phyloP scores from a whole-genome alignment of 345 rosid genomes.

The Boechera retrofracta region DNA sequence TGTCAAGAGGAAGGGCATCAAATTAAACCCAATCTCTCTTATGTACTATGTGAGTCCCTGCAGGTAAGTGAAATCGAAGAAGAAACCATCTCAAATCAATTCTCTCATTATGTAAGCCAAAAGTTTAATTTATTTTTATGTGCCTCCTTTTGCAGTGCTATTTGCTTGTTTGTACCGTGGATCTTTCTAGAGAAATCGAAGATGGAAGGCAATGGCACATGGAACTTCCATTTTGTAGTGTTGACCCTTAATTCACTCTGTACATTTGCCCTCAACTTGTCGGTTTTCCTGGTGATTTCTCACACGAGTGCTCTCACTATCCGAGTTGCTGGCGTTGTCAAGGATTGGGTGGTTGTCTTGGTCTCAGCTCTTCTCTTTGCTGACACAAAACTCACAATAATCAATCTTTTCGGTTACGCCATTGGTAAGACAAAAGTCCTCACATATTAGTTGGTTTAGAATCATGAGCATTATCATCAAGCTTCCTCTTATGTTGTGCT shows the following conservation, averaged over 20 bases:
- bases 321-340: conserved; percentile 98
- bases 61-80: conserved; percentile 59
- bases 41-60: conserved; percentile 99
- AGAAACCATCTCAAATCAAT: conserved; percentile 20
- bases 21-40: conserved; percentile 83
- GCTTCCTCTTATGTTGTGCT: conserved; percentile 1
- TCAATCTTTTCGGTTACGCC: conserved; percentile 87
- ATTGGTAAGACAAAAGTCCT: conserved; percentile 60
- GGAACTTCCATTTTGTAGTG: conserved; percentile 73
- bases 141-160: conserved; percentile 63
- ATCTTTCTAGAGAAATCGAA: conserved; percentile 89
- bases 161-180: conserved; percentile 93
- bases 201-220: conserved; percentile 78
- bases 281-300: conserved; percentile 94
- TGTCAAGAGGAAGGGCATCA: conserved; percentile 94
- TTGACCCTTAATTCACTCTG: conserved; percentile 82
- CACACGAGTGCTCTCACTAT: conserved; percentile 98
- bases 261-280: conserved; percentile 95
- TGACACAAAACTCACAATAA: conserved; percentile 84
- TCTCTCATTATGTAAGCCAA: conserved; percentile 1
- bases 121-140: conserved; percentile 16
- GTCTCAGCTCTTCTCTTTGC: conserved; percentile 91
- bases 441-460: not conserved
- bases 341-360: conserved; percentile 98
- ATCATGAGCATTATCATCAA: not conserved